Evolutionary conservation across 1,284 basidiomycete genomes (phyloP), one percentile per base, ranked within the genome.

Genomic region (Hemileia vastatrix): DNA sequence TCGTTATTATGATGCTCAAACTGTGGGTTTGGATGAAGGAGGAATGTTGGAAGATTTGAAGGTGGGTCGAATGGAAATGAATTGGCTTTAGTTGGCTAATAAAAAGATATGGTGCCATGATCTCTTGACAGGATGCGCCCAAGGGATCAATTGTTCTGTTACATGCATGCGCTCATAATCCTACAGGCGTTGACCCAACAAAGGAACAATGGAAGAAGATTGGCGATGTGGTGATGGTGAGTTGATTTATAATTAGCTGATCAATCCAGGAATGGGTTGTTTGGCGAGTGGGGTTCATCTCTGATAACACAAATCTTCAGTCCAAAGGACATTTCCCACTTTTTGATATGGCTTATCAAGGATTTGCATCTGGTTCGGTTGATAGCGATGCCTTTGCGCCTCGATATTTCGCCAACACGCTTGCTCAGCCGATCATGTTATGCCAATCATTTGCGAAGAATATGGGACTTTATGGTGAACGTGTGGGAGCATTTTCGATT

Each of bases 241-340:
- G 53, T 23, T 4, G 9, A 8, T n/a, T 2, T 50, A 43, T 8
- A n/a, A 43, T n/a, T 6, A n/a, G 6, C 21, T 19, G 5, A 6
- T 5, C 4, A n/a, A n/a, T n/a, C n/a, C n/a, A n/a, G n/a, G n/a
- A n/a, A n/a, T n/a, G n/a, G 45, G 55, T 53, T 19, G 5, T 33
- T 43, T 5, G 44, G 27, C 18, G 36, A 40, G 44, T 57, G 54
- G 15, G n/a, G 31, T 18, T 18, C 15, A 21, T 50, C 18, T 43
- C 3, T 24, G 19, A 21, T 31, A 6, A 18, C 24, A 47, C 54
- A 15, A 43, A 18, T 40, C 53, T 47, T 43, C 63, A 76, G 73
- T 87, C 90, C 79, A 90, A 85, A 80, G 83, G 83, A 67, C 83
- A 90, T 67, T 92, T 93, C 83, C 87, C 90, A 67, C 89, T 91